These are phyloP conservation scores for Guadua angustifolia DNA, from an alignment of 176 grass and related monocot species.

Conservation along the genomic window DNA sequence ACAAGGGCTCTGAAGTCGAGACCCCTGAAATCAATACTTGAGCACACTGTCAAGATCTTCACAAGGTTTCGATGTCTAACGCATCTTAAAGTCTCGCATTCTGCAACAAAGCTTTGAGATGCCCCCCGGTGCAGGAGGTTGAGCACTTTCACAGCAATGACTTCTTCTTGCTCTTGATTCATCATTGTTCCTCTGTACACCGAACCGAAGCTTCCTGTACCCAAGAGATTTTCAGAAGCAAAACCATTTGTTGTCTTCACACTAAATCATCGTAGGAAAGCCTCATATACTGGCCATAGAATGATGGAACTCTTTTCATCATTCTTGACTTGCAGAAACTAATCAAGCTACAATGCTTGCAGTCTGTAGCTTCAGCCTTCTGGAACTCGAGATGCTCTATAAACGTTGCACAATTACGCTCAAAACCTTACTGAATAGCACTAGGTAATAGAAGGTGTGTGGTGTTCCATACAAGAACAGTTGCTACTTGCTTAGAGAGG, in stretches of 20 bases:
- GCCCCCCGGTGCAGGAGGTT: conserved; percentile 26
- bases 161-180: neutral
- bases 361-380: no score
- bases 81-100: conserved; percentile 34
- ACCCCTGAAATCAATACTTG: conserved; percentile 35
- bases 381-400: no score
- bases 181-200: conserved; percentile 32
- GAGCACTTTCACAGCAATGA: conserved; percentile 34
- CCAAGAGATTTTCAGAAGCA: conserved; percentile 13
- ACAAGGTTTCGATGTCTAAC: conserved; percentile 36
- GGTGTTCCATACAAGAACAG: no score
- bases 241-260: conserved; percentile 36
- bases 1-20: conserved; percentile 40
- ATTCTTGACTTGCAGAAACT: neutral
- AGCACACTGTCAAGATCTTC: conserved; percentile 36
- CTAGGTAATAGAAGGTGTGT: no score
- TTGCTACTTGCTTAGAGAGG: no score
- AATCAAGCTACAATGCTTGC: no score
- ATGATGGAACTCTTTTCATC: neutral
- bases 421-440: no score
- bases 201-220: conserved; percentile 36
- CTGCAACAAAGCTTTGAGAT: conserved; percentile 33
- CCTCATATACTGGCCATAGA: neutral
- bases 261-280: conserved; percentile 35
- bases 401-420: no score